These are phyloP conservation scores for Russula foetens DNA, from an alignment of 768 basidiomycete species.

Conservation along the genomic window DNA sequence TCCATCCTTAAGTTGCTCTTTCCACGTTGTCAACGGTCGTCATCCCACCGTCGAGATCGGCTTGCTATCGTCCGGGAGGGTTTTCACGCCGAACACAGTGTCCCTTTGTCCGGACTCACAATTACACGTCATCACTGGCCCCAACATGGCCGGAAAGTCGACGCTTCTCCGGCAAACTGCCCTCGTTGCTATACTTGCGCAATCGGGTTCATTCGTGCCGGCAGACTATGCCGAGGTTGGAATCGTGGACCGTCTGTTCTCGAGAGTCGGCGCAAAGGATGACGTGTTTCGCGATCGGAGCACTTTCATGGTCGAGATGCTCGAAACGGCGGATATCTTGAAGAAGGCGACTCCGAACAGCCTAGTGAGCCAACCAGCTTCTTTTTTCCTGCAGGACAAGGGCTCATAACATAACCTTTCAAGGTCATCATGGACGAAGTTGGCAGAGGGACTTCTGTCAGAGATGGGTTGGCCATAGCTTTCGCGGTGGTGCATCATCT, in stretches of 20 bases:
- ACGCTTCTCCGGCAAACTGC: conserved; percentile 90
- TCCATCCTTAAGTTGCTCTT: conserved; percentile 28
- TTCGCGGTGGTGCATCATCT: conserved; percentile 87
- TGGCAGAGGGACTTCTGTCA: conserved; percentile 90
- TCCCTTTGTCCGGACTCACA: conserved; percentile 49
- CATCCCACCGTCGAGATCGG: conserved; percentile 93
- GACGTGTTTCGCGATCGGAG: conserved; percentile 89
- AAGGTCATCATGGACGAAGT: conserved; percentile 99
- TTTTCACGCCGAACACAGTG: conserved; percentile 82
- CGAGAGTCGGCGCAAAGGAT: conserved; percentile 92
- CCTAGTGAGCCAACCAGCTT: conserved; percentile 44
- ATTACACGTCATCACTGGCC: conserved; percentile 84
- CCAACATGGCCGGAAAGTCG: conserved; percentile 95
- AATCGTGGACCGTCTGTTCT: conserved; percentile 85
- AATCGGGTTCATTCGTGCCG: conserved; percentile 90
- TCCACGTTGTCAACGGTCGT: conserved; percentile 69
- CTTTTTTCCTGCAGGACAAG: not conserved
- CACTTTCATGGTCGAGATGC: conserved; percentile 99
- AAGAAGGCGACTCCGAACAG: conserved; percentile 74
- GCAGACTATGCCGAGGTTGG: conserved; percentile 76
- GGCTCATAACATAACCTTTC: not conserved
- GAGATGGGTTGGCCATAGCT: conserved; percentile 89
- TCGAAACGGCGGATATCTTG: conserved; percentile 89
- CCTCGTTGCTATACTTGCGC: conserved; percentile 82
- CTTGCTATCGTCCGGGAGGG: conserved; percentile 60